phyloP scores from a whole-genome alignment of 176 grass and related monocot species.

The Aechmea fasciata region DNA sequence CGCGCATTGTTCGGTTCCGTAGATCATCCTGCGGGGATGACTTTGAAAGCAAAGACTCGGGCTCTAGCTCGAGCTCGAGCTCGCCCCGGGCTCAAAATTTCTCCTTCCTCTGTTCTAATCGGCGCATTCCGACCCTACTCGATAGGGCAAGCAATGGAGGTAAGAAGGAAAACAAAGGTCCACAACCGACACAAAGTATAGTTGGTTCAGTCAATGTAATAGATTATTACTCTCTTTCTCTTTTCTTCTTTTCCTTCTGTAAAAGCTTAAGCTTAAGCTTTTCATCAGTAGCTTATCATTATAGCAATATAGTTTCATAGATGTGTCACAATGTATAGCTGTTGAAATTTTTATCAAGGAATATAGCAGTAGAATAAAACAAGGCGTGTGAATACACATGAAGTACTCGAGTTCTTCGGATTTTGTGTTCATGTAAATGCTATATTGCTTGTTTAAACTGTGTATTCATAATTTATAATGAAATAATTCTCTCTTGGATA shows the following conservation, averaged over 20 bases:
- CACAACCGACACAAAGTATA: constrained; percentile 40
- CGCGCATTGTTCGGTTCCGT: constrained; percentile 34
- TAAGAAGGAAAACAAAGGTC: constrained; percentile 46
- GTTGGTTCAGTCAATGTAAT: constrained; percentile 31
- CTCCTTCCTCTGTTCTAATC: constrained; percentile 47
- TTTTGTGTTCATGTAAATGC: too few species aligned
- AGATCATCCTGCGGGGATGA: constrained; percentile 38
- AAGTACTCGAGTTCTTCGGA: too few species aligned
- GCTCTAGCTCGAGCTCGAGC: constrained; percentile 27
- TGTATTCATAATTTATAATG: too few species aligned
- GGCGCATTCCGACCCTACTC: constrained; percentile 57
- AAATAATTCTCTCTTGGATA: too few species aligned
- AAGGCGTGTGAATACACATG: too few species aligned
- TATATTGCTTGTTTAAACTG: too few species aligned
- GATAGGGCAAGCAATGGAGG: constrained; percentile 42
- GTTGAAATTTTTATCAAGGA: too few species aligned
- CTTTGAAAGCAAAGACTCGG: constrained; percentile 31
- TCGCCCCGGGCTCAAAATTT: constrained; percentile 43
- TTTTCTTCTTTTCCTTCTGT: background rate
- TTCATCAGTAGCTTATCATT: constrained; percentile 9
- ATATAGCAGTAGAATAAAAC: too few species aligned
- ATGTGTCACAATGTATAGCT: constrained; percentile 3
- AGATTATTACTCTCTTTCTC: constrained; percentile 21
- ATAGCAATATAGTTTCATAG: constrained; percentile 1
- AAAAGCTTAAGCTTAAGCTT: constrained; percentile 11